phyloP scores from a whole-genome alignment of 2,329 filamentous ascomycete genomes.

The Macrophomina tecta region DNA sequence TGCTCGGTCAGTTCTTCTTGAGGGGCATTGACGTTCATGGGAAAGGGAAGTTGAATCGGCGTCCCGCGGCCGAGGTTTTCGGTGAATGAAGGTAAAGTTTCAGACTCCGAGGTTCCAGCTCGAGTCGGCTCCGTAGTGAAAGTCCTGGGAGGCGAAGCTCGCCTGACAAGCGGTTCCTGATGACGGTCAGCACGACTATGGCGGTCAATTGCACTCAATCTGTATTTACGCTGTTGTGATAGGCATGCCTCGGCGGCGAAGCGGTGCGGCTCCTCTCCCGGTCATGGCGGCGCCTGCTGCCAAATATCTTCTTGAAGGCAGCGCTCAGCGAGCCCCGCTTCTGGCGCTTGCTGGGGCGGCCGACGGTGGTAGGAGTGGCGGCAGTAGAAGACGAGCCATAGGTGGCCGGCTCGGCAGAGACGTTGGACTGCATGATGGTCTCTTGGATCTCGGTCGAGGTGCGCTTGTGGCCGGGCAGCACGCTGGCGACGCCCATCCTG shows the following conservation, averaged over 20 bases:
- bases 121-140: slow-evolving; percentile 6
- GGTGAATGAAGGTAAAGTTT: slow-evolving; percentile 32
- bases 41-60: slow-evolving; percentile 46
- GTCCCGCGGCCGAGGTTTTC: slow-evolving; percentile 42
- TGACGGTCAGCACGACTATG: slow-evolving; percentile 14
- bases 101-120: slow-evolving; percentile 5
- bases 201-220: not conserved
- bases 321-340: slow-evolving; percentile 44
- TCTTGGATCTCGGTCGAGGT: slow-evolving; percentile 36
- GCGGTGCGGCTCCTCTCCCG: slow-evolving; percentile 29
- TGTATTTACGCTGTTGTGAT: slow-evolving; percentile 43
- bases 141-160: slow-evolving; percentile 13
- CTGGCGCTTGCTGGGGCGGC: slow-evolving; percentile 34
- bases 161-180: slow-evolving; percentile 18
- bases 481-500: slow-evolving; percentile 4
- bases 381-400: slow-evolving; percentile 30
- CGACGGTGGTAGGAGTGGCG: slow-evolving; percentile 40
- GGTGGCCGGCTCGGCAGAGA: slow-evolving; percentile 3
- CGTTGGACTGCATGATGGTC: slow-evolving; percentile 33
- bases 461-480: slow-evolving; percentile 31
- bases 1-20: slow-evolving; percentile 32
- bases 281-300: slow-evolving; percentile 40
- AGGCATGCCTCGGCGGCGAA: slow-evolving; percentile 37
- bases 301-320: slow-evolving; percentile 48
- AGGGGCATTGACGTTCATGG: slow-evolving; percentile 50